phyloP scores from a whole-genome alignment of 371 early-diverging fungal species.

The Mortierella sp. region DNA sequence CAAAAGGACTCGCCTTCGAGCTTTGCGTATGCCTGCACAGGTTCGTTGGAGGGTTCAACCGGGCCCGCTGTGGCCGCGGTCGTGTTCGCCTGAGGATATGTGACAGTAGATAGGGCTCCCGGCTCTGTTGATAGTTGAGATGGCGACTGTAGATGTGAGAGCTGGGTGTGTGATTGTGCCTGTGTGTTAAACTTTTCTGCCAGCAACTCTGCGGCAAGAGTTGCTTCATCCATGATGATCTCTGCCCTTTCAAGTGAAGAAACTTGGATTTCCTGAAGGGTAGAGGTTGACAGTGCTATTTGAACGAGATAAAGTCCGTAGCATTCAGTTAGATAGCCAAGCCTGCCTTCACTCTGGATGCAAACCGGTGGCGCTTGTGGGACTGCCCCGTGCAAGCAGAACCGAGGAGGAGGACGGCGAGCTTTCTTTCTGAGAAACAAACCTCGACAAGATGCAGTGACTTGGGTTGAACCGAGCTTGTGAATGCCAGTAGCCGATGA shows the following conservation, averaged over 20 bases:
- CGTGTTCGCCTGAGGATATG: constrained; percentile 23
- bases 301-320: too few species aligned
- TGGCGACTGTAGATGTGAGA: constrained; percentile 27
- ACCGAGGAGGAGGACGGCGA: too few species aligned
- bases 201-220: constrained; percentile 45
- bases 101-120: constrained; percentile 1
- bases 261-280: not conserved
- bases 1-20: constrained; percentile 85
- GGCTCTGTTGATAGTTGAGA: constrained; percentile 10
- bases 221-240: constrained; percentile 40
- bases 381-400: too few species aligned
- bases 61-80: constrained; percentile 13
- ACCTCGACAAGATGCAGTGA: too few species aligned
- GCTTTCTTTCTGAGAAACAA: too few species aligned
- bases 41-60: constrained; percentile 49
- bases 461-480: too few species aligned
- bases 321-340: too few species aligned
- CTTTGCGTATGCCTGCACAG: constrained; percentile 91
- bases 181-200: constrained; percentile 46
- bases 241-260: not conserved
- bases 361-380: too few species aligned
- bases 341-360: too few species aligned
- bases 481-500: too few species aligned
- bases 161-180: constrained; percentile 21
- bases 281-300: not conserved